Conservation (phyloP, 495 filamentous ascomycete species). For the Xylaria intraflava region DNA sequence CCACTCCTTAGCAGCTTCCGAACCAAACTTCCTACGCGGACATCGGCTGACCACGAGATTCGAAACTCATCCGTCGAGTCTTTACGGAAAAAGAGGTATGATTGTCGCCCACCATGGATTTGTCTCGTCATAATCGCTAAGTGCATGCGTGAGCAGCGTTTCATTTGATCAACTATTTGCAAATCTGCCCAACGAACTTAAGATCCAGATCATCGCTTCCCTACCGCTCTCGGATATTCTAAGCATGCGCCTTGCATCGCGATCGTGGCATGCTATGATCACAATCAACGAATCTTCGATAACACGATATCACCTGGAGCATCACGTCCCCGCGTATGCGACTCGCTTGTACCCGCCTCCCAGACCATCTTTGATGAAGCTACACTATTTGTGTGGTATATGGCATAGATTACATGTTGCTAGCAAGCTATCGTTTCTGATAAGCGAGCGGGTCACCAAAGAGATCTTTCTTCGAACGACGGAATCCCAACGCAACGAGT, state of each 20-base stretch:
- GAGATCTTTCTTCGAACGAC: conserved; percentile 49
- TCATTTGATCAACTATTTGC: conserved; percentile 47
- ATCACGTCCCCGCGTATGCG: conserved; percentile 47
- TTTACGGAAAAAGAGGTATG: conserved; percentile 17
- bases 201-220: conserved; percentile 49
- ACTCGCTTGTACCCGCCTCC: conserved; percentile 46
- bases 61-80: conserved; percentile 19
- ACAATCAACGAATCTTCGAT: conserved; percentile 50
- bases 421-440: conserved; percentile 46
- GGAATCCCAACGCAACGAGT: conserved; percentile 41
- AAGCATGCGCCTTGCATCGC: conserved; percentile 46
- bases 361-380: conserved; percentile 35
- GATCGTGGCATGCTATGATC: conserved; percentile 47
- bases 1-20: conserved; percentile 24
- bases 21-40: conserved; percentile 24
- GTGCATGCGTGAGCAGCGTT: conserved; percentile 9
- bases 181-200: conserved; percentile 47
- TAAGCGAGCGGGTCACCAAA: conserved; percentile 50
- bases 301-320: conserved; percentile 48
- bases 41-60: conserved; percentile 22
- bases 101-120: neutral
- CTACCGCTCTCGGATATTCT: conserved; percentile 49
- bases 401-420: conserved; percentile 54
- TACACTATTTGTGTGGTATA: conserved; percentile 52
- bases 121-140: conserved; percentile 7